Base-by-base conservation (phyloP, 73 alveolate genomes). In the Loxodes magnus region DNA sequence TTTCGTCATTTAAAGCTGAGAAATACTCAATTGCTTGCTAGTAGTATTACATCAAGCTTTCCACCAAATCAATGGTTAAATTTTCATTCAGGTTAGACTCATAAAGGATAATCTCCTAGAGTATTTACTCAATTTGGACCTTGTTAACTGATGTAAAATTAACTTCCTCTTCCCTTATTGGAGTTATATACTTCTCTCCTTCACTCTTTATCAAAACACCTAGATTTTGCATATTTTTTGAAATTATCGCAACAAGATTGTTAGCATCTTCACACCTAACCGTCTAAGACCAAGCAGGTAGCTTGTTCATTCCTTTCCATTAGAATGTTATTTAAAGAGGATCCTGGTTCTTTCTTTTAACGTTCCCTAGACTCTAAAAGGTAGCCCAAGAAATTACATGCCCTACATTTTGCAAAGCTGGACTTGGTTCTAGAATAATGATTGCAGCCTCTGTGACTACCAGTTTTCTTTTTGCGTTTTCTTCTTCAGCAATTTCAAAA, bases 21-120 rank as follows among this genome's bases (percentile, higher is more conserved):
- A 51, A 73, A 44, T 64, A 73, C 26, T 73, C 87, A 46, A 73
- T 73, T 2, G 87, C 87, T 43, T 65, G 71, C 56, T 65, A 67
- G 60, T 73, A 73, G 3, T 56, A 43, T 4, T 19, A 67, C 56
- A 64, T 50, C 30, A 65, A 30, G 23, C 65, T 52, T 15, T 65
- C 30, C 0, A 65, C 48, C 5, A 55, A 43, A 10, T 48, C 15
- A 26, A 65, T 27, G n/a, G 44, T 43, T n/a, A 73, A 43, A 4
- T 56, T 74, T 21, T 56, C 43, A n/a, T 56, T 29, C 6, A 55
- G 14, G 42, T 31, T 56, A n/a, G 22, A 29, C 43, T 73, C 87
- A 39, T 73, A 73, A 10, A 66, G 56, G 1, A 57, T 62, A 24
- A 73, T 66, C 31, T 37, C 64, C 48, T 65, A 70, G 10, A 73